Base-by-base conservation (phyloP, 2,329 filamentous ascomycete genomes). In the Orbilia quercus region DNA sequence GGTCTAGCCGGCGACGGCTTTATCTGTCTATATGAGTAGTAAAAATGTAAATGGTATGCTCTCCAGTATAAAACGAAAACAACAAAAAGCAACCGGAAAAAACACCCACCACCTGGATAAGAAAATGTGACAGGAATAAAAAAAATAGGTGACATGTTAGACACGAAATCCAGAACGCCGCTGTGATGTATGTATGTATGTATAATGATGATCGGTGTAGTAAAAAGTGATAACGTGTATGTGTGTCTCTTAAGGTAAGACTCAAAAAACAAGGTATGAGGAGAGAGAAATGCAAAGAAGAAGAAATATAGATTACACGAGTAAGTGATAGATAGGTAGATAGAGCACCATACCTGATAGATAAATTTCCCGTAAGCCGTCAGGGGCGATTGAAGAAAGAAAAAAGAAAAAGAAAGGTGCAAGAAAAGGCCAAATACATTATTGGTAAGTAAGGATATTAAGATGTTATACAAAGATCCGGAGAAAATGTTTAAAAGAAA, bases 151-250 rank as follows among this genome's bases (percentile, higher is more conserved):
- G 44, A 60, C 44, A 60, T 62, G 48, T 4, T 28, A 50, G 38
- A 62, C 20, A 34, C n/a, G n/a, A n/a, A 71, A 63, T 71, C 57
- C 57, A 64, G 58, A 71, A 72, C 67, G 67, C 67, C 67, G 67
- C 59, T 60, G 54, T 59, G 36, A 51, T 53, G 58, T 50, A 57
- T 23, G 57, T n/a, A n/a, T n/a, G n/a, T n/a, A n/a, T n/a, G n/a
- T n/a, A n/a, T n/a, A n/a, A n/a, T n/a, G n/a, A n/a, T 55, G 34
- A 50, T 69, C 45, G 53, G 53, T 58, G 50, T 40, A 71, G 36
- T 47, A 48, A 54, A 20, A 42, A 34, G 51, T 18, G 42, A 44
- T 7, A 22, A 18, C 7, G 36, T 22, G 18, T 47, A 53, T 47
- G 34, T 34, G 50, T 28, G 23, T 55, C n/a, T 36, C 12, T 3